Evolutionary conservation across 2,329 filamentous ascomycete species (phyloP), one percentile per base, ranked within the genome.

Genomic region (Elsinoe australis): DNA sequence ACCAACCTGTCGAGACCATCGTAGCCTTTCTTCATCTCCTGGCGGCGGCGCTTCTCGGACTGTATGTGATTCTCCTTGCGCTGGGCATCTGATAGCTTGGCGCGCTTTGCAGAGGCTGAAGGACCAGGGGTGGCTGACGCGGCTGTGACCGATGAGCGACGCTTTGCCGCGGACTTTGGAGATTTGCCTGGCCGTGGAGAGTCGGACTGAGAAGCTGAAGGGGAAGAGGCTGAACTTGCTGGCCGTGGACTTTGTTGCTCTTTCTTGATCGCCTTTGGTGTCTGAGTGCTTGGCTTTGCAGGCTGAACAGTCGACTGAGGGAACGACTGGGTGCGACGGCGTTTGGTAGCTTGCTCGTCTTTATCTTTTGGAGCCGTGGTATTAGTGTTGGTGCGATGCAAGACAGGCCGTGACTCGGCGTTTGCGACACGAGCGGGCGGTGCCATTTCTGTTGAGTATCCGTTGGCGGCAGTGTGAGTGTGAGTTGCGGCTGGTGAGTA

Each of bases 11-110:
- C 79, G n/a, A 94, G 68, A 50, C 90, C 84, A 34, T 88, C 83
- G 57, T 90, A 94, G 0, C 86, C 86, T 55, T 85, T 77, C 60
- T 87, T 84, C 58, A 90, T 90, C 38, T 88, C 71, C 19, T 86
- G 87, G 39, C 87, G 75, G 26, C 88, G 77, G 65, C 92, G 94
- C 67, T 94, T 86, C 61, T 94, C 87, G 46, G 87, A 92, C 46
- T 82, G 74, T 54, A 94, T 92, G 60, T 94, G 87, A 56, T 95
- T 94, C 58, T 82, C 82, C 36, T 86, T 75, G 65, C 90, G 92
- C 64, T 92, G 84, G 52, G 84, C 81, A 55, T 90, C 85, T 0
- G 80, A 78, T 3, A 92, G 63, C 54, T 82, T 82, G 58, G 82
- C 53, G 14, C 56, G 53, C 24, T 48, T 48, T 3, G 45, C 26